These are phyloP conservation scores for Yamadazyma epiphylla DNA, from an alignment of 1,139 yeast genomes.

Conservation along the genomic window DNA sequence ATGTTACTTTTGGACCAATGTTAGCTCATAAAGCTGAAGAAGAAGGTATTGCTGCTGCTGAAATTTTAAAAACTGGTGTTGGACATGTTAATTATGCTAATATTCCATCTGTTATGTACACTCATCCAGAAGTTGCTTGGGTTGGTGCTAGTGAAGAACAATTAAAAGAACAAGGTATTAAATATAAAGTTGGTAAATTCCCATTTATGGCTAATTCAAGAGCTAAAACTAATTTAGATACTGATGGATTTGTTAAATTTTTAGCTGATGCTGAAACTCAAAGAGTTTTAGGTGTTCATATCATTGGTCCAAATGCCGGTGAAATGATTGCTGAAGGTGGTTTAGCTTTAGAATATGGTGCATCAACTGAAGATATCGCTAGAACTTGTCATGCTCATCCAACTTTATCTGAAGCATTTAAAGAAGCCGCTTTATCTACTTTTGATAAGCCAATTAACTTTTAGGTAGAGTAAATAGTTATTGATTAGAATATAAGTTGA, in stretches of 20 bases:
- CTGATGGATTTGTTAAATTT: conserved; percentile 96
- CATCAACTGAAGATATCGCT: conserved; percentile 95
- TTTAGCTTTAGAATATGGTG: conserved; percentile 97
- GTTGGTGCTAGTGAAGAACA: conserved; percentile 96
- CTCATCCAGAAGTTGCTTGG: conserved; percentile 99
- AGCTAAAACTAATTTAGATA: conserved; percentile 96
- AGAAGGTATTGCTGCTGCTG: conserved; percentile 98
- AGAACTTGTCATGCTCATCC: conserved; percentile 99
- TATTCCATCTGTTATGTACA: conserved; percentile 97
- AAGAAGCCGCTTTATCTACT: conserved; percentile 95
- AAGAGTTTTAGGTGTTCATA: conserved; percentile 94
- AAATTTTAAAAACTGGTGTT: conserved; percentile 86
- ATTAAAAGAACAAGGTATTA: conserved; percentile 88
- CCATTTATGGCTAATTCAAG: conserved; percentile 98
- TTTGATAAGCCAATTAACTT: conserved; percentile 87
- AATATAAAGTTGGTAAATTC: conserved; percentile 94
- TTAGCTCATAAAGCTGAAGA: conserved; percentile 99
- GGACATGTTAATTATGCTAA: conserved; percentile 98
- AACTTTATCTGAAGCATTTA: conserved; percentile 94
- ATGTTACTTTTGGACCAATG: conserved; percentile 98
- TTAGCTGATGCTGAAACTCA: conserved; percentile 96
- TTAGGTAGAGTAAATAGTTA: conserved; percentile 22
- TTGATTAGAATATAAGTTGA: too few relatives aligned
- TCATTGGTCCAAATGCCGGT: conserved; percentile 98
- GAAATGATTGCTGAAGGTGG: conserved; percentile 99